phyloP scores from a whole-genome alignment of 257 asterid species.

The Oldenlandia corymbosa region DNA sequence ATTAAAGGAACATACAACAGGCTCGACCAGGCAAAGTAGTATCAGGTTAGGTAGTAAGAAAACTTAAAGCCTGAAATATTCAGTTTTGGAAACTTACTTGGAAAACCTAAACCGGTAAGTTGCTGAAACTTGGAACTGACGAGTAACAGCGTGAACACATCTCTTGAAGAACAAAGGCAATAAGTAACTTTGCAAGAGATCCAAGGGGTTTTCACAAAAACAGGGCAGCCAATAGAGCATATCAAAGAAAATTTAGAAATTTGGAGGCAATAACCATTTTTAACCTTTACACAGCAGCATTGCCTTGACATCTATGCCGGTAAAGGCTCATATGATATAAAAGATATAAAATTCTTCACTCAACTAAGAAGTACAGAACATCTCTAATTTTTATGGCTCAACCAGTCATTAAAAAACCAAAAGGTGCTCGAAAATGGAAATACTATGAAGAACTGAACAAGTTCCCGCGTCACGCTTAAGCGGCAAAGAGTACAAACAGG shows the following conservation, averaged over 20 bases:
- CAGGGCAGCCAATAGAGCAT: neutral
- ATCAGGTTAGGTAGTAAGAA: too few relatives aligned
- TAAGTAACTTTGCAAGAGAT: neutral
- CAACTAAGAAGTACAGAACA: neutral
- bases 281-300: constrained; percentile 2
- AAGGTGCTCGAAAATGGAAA: too few relatives aligned
- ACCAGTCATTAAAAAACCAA: too few relatives aligned
- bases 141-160: too few relatives aligned
- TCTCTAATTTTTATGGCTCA: too few relatives aligned
- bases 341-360: neutral
- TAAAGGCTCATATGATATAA: neutral
- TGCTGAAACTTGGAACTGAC: too few relatives aligned
- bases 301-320: neutral
- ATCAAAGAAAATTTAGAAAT: neutral
- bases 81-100: too few relatives aligned
- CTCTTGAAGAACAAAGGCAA: neutral
- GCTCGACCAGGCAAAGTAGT: neutral
- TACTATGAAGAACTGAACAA: too few relatives aligned
- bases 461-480: neutral
- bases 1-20: too few relatives aligned
- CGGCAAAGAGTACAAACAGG: neutral
- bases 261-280: neutral
- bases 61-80: too few relatives aligned
- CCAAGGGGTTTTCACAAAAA: neutral
- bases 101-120: too few relatives aligned